Conservation (phyloP, 495 filamentous ascomycete genomes). For the Annulohypoxylon nitens region DNA sequence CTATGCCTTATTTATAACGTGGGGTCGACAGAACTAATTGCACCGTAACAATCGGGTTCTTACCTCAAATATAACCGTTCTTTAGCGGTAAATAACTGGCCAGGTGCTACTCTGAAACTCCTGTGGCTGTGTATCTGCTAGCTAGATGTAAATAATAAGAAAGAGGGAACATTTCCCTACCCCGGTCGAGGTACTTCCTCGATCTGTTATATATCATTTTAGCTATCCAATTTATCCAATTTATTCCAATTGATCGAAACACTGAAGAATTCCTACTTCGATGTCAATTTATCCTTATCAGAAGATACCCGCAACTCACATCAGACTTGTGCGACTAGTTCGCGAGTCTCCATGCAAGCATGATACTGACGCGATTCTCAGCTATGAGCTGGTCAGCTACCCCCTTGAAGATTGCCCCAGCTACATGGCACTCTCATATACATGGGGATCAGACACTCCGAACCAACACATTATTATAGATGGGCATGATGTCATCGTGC, state of each 20-base stretch:
- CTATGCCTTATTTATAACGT: too few species aligned
- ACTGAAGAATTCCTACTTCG: background rate
- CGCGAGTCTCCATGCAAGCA: background rate
- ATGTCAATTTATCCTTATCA: slow-evolving; percentile 4
- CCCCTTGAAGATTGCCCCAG: background rate
- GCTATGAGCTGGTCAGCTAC: background rate
- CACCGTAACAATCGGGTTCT: too few species aligned
- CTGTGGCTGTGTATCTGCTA: too few species aligned
- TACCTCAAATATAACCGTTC: too few species aligned
- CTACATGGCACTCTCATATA: slow-evolving; percentile 30
- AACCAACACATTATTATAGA: slow-evolving; percentile 10
- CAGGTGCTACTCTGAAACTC: too few species aligned
- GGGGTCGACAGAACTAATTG: too few species aligned
- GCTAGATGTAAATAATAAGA: too few species aligned
- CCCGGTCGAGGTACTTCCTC: too few species aligned
- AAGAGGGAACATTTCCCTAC: too few species aligned
- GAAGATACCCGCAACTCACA: slow-evolving; percentile 3
- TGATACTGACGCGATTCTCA: background rate
- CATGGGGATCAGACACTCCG: slow-evolving; percentile 22
- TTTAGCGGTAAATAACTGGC: too few species aligned
- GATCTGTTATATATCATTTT: too few species aligned
- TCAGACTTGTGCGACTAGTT: background rate
- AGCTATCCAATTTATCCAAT: background rate
- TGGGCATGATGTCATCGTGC: background rate
- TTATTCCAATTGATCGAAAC: background rate